phyloP scores from a whole-genome alignment of 805 yeast genomes.

The Hanseniaspora singularis region DNA sequence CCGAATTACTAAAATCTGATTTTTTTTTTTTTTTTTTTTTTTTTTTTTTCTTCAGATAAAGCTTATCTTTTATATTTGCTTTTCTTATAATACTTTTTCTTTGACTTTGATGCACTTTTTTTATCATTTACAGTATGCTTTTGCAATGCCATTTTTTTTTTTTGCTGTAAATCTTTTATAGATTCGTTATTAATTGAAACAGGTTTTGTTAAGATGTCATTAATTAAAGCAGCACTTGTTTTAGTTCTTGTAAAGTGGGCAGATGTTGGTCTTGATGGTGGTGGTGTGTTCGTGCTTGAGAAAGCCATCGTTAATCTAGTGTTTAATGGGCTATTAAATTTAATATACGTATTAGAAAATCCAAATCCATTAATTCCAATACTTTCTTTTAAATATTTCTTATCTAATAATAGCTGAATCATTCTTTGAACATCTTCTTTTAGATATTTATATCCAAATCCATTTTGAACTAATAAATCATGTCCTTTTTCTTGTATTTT shows the following conservation, averaged over 20 bases:
- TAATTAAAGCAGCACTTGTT: neutral
- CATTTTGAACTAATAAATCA: conserved; percentile 49
- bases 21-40: too few relatives aligned
- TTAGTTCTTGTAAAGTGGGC: neutral
- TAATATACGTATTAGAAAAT: conserved; percentile 66
- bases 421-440: conserved; percentile 68
- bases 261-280: conserved; percentile 10
- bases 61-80: too few relatives aligned
- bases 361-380: conserved; percentile 64
- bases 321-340: conserved; percentile 34
- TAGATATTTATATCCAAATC: conserved; percentile 53
- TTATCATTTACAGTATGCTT: too few relatives aligned
- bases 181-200: conserved; percentile 3
- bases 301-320: conserved; percentile 44
- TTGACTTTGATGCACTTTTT: too few relatives aligned
- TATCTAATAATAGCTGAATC: conserved; percentile 62
- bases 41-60: too few relatives aligned
- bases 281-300: conserved; percentile 19
- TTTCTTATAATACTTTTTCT: neutral
- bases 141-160: neutral
- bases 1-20: too few relatives aligned
- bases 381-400: conserved; percentile 56
- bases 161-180: neutral
- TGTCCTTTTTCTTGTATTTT: conserved; percentile 55
- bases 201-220: conserved; percentile 1